A percentile compares a stretch with the other conserved stretches of the same genome.
Evolutionary conservation across 176 grass and related monocot genomes (phyloP).

Genomic region (Cymbopogon citratus): DNA sequence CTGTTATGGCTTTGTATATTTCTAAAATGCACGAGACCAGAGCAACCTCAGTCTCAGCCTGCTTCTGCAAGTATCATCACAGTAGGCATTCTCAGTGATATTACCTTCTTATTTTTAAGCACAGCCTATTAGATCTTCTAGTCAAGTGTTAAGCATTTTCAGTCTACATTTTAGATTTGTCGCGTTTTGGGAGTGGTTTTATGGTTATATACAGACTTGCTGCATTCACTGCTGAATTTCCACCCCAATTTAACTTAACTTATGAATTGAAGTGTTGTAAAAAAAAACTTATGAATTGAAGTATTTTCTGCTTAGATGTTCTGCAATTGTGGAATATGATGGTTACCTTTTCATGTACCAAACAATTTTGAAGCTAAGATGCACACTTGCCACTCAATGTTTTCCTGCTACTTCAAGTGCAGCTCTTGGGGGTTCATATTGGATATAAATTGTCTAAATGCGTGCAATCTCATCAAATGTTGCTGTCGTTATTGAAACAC

Average conservation of each 20-base stretch:
- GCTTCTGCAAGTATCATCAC: constrained; percentile 1
- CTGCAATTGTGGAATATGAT: neutral
- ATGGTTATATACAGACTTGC: neutral
- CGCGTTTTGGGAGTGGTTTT: neutral
- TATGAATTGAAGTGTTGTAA: neutral
- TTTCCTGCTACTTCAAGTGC: neutral
- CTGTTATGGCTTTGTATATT: neutral
- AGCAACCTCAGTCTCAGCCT: neutral
- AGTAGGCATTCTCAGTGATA: neutral
- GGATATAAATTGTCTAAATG: neutral
- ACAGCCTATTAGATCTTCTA: neutral
- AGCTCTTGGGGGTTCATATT: neutral
- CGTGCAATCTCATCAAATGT: neutral
- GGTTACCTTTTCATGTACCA: neutral
- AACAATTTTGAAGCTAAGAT: neutral
- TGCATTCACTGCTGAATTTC: neutral
- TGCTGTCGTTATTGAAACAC: constrained; percentile 11
- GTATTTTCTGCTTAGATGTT: neutral
- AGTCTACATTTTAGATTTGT: neutral
- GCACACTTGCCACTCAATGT: neutral
- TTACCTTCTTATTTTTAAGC: neutral
- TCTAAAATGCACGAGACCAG: neutral
- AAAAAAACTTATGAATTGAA: no score
- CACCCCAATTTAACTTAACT: neutral
- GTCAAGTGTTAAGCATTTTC: neutral